These are phyloP conservation scores for Acer negundo DNA, from an alignment of 345 rosid species.

Conservation along the genomic window DNA sequence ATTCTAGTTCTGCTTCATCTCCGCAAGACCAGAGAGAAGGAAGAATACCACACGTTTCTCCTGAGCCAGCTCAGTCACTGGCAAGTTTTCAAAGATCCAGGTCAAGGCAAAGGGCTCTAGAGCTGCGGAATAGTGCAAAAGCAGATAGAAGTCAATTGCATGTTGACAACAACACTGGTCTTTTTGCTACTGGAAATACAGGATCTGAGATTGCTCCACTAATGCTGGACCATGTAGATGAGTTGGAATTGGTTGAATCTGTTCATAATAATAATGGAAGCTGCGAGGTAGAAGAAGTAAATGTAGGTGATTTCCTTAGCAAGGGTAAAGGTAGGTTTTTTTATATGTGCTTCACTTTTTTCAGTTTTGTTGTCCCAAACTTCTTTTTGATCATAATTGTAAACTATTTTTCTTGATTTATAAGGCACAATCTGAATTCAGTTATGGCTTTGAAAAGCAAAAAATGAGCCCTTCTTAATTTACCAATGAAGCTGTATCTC, in stretches of 20 bases:
- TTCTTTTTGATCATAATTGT: not conserved
- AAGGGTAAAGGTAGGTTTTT: conserved; percentile 26
- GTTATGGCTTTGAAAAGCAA: too few species aligned
- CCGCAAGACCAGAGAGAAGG: conserved; percentile 41
- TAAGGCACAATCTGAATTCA: not conserved
- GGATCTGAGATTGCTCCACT: conserved; percentile 42
- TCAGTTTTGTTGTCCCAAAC: not conserved
- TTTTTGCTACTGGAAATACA: conserved; percentile 24
- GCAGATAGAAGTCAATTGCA: conserved; percentile 33
- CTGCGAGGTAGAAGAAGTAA: conserved; percentile 28
- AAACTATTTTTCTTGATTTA: not conserved
- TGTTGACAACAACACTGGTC: conserved; percentile 28
- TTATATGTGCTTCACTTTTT: conserved; percentile 5
- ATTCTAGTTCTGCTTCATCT: conserved; percentile 36
- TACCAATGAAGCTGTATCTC: not conserved
- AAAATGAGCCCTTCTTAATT: too few species aligned
- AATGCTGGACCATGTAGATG: conserved; percentile 8
- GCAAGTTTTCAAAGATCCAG: conserved; percentile 69
- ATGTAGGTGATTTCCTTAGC: conserved; percentile 22
- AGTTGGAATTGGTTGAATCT: conserved; percentile 23
- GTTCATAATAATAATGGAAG: conserved; percentile 32
- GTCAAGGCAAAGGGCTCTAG: conserved; percentile 75
- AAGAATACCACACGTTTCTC: conserved; percentile 29
- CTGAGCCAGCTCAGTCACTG: conserved; percentile 46
- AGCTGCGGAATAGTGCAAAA: conserved; percentile 66